A percentile compares a stretch with the other conserved stretches of the same genome.
Conservation (phyloP, 2,329 filamentous ascomycete species). For the Zopfia rhizophila region DNA sequence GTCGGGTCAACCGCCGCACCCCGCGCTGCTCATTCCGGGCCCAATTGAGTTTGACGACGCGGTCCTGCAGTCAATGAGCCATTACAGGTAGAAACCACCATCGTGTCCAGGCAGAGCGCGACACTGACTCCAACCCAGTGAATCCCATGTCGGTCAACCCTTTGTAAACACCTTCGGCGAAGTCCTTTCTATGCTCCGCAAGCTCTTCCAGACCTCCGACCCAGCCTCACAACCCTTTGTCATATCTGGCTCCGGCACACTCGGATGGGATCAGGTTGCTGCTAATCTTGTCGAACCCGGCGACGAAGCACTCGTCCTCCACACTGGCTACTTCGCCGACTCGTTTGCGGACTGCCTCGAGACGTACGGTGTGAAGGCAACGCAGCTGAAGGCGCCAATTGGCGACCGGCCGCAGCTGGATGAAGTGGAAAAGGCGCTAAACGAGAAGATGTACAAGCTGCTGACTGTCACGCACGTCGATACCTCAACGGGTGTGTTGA, state of each 20-base stretch:
- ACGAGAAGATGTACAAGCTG: slow-evolving; percentile 92
- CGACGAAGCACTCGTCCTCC: slow-evolving; percentile 90
- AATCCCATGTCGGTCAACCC: slow-evolving; percentile 89
- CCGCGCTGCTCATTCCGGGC: slow-evolving; percentile 91
- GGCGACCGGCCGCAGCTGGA: slow-evolving; percentile 86
- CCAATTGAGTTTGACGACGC: slow-evolving; percentile 99
- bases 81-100: slow-evolving; percentile 74
- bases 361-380: slow-evolving; percentile 89
- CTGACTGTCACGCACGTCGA: slow-evolving; percentile 97
- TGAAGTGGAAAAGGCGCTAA: slow-evolving; percentile 88
- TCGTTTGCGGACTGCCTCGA: slow-evolving; percentile 92
- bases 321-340: slow-evolving; percentile 97
- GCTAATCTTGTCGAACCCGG: slow-evolving; percentile 90
- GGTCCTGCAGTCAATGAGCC: slow-evolving; percentile 92
- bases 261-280: slow-evolving; percentile 97
- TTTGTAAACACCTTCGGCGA: slow-evolving; percentile 95
- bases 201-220: slow-evolving; percentile 92
- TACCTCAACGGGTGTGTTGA: slow-evolving; percentile 94
- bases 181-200: slow-evolving; percentile 84
- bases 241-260: slow-evolving; percentile 91
- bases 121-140: slow-evolving; percentile 62
- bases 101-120: slow-evolving; percentile 9
- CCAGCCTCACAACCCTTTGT: slow-evolving; percentile 88
- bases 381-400: slow-evolving; percentile 88
- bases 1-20: slow-evolving; percentile 69